Evolutionary conservation across 257 asterid species (phyloP).

Genomic region (Capsicum baccatum): DNA sequence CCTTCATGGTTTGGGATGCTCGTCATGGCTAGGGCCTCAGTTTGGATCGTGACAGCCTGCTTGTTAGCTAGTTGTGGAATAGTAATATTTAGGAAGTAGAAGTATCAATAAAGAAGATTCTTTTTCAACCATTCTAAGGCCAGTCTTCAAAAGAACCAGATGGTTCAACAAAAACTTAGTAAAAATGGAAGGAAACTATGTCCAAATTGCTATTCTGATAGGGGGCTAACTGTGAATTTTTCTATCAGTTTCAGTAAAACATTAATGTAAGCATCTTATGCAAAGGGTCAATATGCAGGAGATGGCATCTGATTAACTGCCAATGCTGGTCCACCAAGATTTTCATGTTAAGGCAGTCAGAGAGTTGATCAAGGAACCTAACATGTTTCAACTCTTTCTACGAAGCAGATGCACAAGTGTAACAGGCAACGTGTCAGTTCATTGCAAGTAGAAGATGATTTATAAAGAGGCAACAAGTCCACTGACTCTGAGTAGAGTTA

Average conservation of each 20-base stretch:
- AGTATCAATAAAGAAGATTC: background rate
- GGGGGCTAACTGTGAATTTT: background rate
- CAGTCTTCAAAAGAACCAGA: background rate
- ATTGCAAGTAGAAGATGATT: conserved; percentile 20
- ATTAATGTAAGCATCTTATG: background rate
- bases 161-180: background rate
- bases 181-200: background rate
- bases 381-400: conserved; percentile 6
- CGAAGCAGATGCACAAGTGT: background rate
- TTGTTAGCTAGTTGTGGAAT: background rate
- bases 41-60: background rate
- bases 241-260: background rate
- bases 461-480: background rate
- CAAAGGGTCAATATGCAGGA: background rate
- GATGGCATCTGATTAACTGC: background rate
- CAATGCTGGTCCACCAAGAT: background rate
- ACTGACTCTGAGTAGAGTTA: background rate
- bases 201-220: background rate
- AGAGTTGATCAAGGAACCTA: conserved; percentile 19
- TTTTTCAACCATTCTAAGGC: background rate
- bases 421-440: background rate
- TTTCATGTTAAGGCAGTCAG: background rate
- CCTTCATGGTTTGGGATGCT: too few relatives aligned
- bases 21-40: too few relatives aligned
- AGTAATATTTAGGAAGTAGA: background rate